These are phyloP conservation scores for Emericellopsis terricola DNA, from an alignment of 495 filamentous ascomycete species.

Conservation along the genomic window DNA sequence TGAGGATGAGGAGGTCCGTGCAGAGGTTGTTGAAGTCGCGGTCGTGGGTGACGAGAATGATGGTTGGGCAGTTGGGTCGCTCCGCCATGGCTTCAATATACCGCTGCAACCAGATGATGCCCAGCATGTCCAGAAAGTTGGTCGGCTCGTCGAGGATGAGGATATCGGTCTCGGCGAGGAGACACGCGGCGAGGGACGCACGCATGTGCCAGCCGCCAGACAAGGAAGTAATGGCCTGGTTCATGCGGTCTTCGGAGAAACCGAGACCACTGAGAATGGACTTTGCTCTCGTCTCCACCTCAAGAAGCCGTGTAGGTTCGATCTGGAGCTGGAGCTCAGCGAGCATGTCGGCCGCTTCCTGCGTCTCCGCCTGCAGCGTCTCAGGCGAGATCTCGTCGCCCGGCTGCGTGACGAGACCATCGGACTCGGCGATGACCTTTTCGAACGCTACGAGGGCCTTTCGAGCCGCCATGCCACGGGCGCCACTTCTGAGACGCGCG, in stretches of 20 bases:
- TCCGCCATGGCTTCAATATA: conserved; percentile 37
- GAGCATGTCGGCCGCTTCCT: conserved; percentile 41
- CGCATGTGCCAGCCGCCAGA: conserved; percentile 75
- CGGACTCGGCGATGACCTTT: conserved; percentile 36
- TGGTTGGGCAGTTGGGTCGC: conserved; percentile 21
- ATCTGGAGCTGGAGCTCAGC: conserved; percentile 42
- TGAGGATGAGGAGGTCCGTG: conserved; percentile 58
- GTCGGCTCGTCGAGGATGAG: conserved; percentile 79
- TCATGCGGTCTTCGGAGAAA: conserved; percentile 42
- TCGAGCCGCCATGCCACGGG: conserved; percentile 50
- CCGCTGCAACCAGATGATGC: conserved; percentile 67
- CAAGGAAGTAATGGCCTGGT: conserved; percentile 37
- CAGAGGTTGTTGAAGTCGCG: conserved; percentile 54
- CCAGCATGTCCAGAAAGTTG: conserved; percentile 65
- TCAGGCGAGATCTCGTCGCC: conserved; percentile 35
- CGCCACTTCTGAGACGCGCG: conserved; percentile 52
- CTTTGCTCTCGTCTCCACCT: conserved; percentile 40
- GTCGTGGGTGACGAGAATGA: conserved; percentile 68
- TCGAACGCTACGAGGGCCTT: conserved; percentile 51
- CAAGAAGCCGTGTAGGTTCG: conserved; percentile 30
- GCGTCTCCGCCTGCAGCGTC: conserved; percentile 37
- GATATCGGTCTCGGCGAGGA: conserved; percentile 56
- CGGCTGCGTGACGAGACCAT: conserved; percentile 31
- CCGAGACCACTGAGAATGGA: conserved; percentile 51
- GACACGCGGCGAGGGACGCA: conserved; percentile 42